A percentile compares a stretch with the other conserved stretches of the same genome.
Evolutionary conservation across 192 early-diverging fungal species (phyloP).

Genomic region (Coemansia reversa): DNA sequence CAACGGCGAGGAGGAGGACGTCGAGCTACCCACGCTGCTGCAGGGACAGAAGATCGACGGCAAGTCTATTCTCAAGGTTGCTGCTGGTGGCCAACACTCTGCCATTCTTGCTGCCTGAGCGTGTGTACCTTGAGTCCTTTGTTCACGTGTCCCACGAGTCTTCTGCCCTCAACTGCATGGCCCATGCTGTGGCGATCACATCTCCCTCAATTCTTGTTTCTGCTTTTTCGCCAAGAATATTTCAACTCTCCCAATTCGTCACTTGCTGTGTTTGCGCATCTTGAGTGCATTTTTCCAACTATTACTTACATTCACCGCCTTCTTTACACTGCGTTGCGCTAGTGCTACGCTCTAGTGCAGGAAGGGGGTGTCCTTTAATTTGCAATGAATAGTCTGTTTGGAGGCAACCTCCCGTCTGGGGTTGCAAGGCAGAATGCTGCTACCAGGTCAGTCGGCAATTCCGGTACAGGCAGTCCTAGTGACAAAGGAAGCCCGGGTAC

Average conservation of each 20-base stretch:
- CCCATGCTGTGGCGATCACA: too few relatives aligned
- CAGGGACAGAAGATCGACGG: conserved; percentile 72
- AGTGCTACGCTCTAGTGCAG: too few relatives aligned
- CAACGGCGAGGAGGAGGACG: conserved; percentile 77
- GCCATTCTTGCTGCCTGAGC: conserved; percentile 29
- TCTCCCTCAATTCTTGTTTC: conserved; percentile 5
- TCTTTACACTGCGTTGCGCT: background rate
- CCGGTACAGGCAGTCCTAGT: background rate
- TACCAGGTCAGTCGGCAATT: background rate
- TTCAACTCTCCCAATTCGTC: too few relatives aligned
- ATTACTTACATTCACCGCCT: background rate
- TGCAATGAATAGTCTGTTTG: conserved; percentile 42
- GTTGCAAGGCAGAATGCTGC: conserved; percentile 10
- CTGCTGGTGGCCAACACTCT: conserved; percentile 78
- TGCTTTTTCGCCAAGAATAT: too few relatives aligned
- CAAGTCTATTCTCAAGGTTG: conserved; percentile 58
- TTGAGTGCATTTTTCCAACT: too few relatives aligned
- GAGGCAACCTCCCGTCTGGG: conserved; percentile 21
- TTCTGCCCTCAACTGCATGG: too few relatives aligned
- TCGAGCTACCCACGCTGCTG: conserved; percentile 59
- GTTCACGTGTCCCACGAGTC: too few relatives aligned
- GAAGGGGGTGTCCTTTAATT: background rate
- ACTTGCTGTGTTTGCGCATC: too few relatives aligned
- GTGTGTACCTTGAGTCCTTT: too few relatives aligned
- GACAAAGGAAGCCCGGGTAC: background rate